Percentiles rank a stretch among this genome's conserved stretches.
Conservation (phyloP, 805 yeast species). For the Barnettozyma populi region DNA sequence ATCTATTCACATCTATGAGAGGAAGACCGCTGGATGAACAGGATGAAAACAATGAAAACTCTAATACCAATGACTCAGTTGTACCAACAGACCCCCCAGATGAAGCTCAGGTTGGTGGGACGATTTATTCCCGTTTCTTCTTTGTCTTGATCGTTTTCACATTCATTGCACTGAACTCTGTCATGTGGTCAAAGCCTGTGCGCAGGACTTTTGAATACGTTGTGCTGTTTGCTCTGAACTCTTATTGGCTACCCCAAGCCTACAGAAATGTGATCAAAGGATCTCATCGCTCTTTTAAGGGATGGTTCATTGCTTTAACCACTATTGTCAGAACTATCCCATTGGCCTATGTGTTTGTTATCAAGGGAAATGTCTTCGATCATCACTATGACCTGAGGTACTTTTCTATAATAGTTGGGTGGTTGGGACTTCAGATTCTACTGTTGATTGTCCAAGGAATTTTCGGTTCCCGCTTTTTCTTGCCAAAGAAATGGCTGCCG, state of each 20-base stretch:
- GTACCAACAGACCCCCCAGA: conserved; percentile 30
- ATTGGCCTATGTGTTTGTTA: conserved; percentile 51
- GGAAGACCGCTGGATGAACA: conserved; percentile 46
- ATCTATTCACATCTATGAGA: conserved; percentile 59
- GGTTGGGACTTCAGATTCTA: conserved; percentile 57
- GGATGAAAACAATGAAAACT: conserved; percentile 15
- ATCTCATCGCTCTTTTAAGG: conserved; percentile 56
- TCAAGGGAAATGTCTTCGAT: conserved; percentile 54
- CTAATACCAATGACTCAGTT: conserved; percentile 15
- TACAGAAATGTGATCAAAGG: conserved; percentile 71
- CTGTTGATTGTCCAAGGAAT: conserved; percentile 57
- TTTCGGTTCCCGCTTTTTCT: conserved; percentile 78
- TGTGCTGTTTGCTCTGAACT: conserved; percentile 47
- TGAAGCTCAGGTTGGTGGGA: conserved; percentile 51
- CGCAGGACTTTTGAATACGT: conserved; percentile 55
- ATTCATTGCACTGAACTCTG: conserved; percentile 50
- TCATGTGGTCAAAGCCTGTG: conserved; percentile 56
- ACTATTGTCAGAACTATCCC: conserved; percentile 62
- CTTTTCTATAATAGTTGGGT: conserved; percentile 40
- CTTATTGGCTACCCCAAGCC: conserved; percentile 88
- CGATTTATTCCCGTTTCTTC: conserved; percentile 52
- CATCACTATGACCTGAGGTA: conserved; percentile 59
- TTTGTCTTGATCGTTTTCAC: conserved; percentile 48
- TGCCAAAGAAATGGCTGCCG: conserved; percentile 72
- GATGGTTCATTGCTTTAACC: conserved; percentile 73